Conservation (phyloP, 2,329 filamentous ascomycete genomes). For the Ophiosphaerella narmari region DNA sequence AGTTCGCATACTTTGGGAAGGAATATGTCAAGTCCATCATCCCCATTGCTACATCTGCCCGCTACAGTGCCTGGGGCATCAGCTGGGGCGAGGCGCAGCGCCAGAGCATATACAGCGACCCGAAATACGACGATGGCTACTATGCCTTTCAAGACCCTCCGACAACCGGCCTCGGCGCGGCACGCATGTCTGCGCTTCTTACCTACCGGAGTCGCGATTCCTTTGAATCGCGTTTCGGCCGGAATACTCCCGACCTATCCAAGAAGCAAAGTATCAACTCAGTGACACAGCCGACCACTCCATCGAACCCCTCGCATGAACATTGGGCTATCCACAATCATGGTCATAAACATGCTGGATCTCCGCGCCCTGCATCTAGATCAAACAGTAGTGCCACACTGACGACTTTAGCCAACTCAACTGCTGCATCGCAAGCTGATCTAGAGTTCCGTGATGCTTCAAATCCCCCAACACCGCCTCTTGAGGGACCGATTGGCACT, state of each 20-base stretch:
- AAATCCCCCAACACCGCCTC: constrained; percentile 33
- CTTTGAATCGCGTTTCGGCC: constrained; percentile 92
- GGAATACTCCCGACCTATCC: constrained; percentile 86
- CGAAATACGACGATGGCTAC: constrained; percentile 97
- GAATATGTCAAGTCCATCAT: constrained; percentile 81
- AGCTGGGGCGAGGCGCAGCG: constrained; percentile 89
- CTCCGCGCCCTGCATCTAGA: constrained; percentile 47
- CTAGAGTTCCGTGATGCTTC: constrained; percentile 54
- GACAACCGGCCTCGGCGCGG: constrained; percentile 82
- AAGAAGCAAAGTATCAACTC: constrained; percentile 83
- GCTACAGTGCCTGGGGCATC: constrained; percentile 88
- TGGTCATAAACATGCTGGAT: constrained; percentile 54
- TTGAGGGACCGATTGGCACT: constrained; percentile 16
- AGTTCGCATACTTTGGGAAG: constrained; percentile 89
- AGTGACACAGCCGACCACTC: constrained; percentile 54
- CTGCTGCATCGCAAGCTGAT: constrained; percentile 41
- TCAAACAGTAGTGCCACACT: constrained; percentile 40
- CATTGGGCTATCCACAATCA: constrained; percentile 60
- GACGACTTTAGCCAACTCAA: constrained; percentile 8
- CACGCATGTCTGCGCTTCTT: constrained; percentile 93
- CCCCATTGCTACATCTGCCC: constrained; percentile 81
- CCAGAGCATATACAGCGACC: constrained; percentile 95
- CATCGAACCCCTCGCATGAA: constrained; percentile 45
- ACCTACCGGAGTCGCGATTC: constrained; percentile 97
- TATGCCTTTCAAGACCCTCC: constrained; percentile 88